Base-by-base conservation (phyloP, 148 eudicot species). In the Amaranthus cruentus region DNA sequence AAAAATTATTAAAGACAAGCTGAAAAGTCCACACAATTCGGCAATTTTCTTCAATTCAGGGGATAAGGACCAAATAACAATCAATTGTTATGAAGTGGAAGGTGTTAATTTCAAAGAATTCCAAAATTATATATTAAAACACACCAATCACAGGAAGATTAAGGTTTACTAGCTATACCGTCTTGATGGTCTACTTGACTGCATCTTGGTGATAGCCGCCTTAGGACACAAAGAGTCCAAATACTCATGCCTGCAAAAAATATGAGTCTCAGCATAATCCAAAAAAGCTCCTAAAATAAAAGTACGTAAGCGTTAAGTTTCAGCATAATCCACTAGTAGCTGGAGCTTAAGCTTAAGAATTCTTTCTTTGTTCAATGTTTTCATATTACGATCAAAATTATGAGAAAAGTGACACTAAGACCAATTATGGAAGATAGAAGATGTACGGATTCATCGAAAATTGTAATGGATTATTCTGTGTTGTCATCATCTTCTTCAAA, bases 361-460 rank as follows among this genome's bases (percentile, higher is more conserved):
- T 14, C 12, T 64, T 13, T 64, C 4, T 12, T 13, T 47, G 12
- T 28, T 7, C 64, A 2, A 47, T 6, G 42, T 62, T 11, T 6
- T 52, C 69, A 65, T 13, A 7, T 15, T 48, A 15, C 7, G 69
- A 10, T 7, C 18, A 68, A 6, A 68, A 68, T n/a, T 0, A 48
- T n/a, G 18, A 59, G 43, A 49, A 43, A 4, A 75, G 46, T 6
- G 73, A 66, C 10, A 67, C 63, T 6, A 71, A 80, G 58, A 68
- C 13, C 10, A 69, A 63, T 21, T 7, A 47, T 54, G 61, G 54
- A 43, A 66, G 42, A 18, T 49, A 55, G 71, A 73, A 77, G 55
- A 68, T 80, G 52, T 91, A 95, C 99, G 88, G 85, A 81, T 81
- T 87, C 93, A 90, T 88, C 4, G 83, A 77, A 80, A 95, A 95